Conservation (phyloP, 768 basidiomycete species). For the Trichaptum fuscoviolaceum region DNA sequence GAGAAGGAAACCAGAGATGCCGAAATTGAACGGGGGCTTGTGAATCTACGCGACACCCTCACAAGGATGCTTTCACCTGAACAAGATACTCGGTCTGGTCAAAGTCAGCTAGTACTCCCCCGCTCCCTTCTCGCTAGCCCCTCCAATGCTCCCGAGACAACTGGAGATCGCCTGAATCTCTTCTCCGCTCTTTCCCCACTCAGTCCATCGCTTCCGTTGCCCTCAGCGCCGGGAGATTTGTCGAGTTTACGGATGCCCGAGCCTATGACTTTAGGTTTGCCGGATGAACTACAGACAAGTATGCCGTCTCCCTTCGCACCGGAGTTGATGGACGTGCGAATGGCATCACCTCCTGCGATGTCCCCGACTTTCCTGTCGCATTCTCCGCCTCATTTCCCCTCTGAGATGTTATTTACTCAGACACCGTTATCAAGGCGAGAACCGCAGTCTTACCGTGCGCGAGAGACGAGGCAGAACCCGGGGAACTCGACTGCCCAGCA, state of each 20-base stretch:
- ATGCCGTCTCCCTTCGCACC: background rate
- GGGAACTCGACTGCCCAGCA: too few species aligned
- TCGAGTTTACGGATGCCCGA: background rate
- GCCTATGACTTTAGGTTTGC: background rate
- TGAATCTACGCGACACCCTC: too few species aligned
- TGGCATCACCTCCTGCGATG: background rate
- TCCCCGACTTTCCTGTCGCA: background rate
- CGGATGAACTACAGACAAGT: background rate
- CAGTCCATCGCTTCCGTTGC: background rate
- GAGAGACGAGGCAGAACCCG: background rate
- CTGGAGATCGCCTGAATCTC: background rate
- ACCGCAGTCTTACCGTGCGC: background rate
- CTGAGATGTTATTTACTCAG: background rate
- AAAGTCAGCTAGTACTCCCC: too few species aligned
- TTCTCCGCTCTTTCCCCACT: background rate
- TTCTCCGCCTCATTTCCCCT: background rate
- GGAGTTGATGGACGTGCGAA: background rate
- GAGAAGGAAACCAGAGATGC: too few species aligned
- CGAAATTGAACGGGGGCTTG: too few species aligned
- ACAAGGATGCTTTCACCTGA: too few species aligned
- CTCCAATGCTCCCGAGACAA: background rate
- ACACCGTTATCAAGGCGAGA: background rate
- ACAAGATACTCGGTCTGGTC: background rate
- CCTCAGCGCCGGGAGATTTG: background rate
- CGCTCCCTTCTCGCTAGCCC: too few species aligned